Conservation (phyloP, 2,329 filamentous ascomycete genomes). For the Rutstroemia sp. region DNA sequence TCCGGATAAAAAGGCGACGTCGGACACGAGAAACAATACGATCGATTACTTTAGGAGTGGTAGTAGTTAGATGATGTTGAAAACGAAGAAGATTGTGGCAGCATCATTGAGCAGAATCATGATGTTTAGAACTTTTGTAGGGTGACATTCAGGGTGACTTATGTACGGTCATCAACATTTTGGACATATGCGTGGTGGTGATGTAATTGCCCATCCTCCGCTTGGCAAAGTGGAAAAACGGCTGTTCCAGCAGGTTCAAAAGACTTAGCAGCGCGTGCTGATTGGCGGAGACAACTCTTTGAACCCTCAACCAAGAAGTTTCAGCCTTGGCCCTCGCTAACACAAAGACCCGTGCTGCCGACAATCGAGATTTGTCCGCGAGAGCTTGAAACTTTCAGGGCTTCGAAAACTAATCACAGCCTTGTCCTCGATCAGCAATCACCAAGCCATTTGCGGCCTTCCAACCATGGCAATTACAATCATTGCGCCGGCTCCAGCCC, state of each 20-base stretch:
- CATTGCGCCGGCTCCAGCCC: slow-evolving; percentile 25
- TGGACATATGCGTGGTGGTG: background rate
- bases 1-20: background rate
- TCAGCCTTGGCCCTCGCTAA: slow-evolving; percentile 6
- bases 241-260: background rate
- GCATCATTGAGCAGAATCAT: background rate
- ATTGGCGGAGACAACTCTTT: background rate
- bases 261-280: background rate
- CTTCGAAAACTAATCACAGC: slow-evolving; percentile 4
- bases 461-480: slow-evolving; percentile 30
- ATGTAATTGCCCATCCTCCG: slow-evolving; percentile 5
- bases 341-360: background rate
- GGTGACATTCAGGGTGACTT: background rate
- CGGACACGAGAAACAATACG: background rate
- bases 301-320: background rate
- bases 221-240: slow-evolving; percentile 1
- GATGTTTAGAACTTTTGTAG: background rate
- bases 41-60: background rate
- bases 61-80: background rate
- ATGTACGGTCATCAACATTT: background rate
- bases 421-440: background rate
- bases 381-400: background rate
- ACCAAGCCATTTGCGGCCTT: background rate
- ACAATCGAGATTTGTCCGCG: background rate
- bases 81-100: background rate